These are phyloP conservation scores for Solanum megistacrolobum DNA, from an alignment of 257 asterid species.

Conservation along the genomic window DNA sequence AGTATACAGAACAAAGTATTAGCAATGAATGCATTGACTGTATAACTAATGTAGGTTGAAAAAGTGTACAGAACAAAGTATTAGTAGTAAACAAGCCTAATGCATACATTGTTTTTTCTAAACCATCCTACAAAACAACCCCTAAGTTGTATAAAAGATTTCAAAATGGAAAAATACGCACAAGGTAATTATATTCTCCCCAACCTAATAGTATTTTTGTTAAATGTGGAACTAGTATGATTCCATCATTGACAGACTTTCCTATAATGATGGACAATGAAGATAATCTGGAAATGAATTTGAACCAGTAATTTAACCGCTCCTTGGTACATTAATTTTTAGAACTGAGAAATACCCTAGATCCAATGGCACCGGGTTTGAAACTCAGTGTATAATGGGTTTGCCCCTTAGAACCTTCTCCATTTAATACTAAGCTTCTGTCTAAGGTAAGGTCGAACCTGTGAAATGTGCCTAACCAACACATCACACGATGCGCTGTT, in stretches of 20 bases:
- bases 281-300: neutral
- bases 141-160: neutral
- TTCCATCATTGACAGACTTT: neutral
- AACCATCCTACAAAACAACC: neutral
- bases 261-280: neutral
- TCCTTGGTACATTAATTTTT: neutral
- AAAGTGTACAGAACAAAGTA: neutral
- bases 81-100: neutral
- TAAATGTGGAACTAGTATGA: neutral
- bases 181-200: neutral
- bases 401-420: neutral
- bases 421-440: neutral
- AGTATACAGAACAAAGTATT: neutral
- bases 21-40: neutral
- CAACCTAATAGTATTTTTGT: neutral
- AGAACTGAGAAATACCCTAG: neutral
- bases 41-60: neutral
- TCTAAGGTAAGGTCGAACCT: neutral
- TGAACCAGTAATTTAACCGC: neutral
- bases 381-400: neutral
- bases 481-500: neutral
- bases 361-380: neutral
- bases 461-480: neutral
- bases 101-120: neutral
- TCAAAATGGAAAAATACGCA: neutral